Evolutionary conservation across 257 asterid species (phyloP), one percentile per base, ranked within the genome.

Genomic region (Galeopsis tetrahit): DNA sequence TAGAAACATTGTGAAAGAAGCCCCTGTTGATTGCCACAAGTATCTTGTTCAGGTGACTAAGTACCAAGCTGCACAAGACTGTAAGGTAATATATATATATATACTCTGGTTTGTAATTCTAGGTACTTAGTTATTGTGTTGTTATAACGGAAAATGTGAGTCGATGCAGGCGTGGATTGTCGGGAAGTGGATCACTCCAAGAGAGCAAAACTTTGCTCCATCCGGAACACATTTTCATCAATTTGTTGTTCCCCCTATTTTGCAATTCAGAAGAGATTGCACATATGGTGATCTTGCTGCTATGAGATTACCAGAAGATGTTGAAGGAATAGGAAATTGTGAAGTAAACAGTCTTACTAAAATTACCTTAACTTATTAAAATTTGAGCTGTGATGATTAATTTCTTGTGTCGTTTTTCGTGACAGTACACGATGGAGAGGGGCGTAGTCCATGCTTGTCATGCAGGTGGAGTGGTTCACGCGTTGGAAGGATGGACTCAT

Each of bases 391-490:
- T 21, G 3, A 11, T 33, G 33, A 32, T 35, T 31, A 21, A 21
- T 21, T 44, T 43, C 10, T 46, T 10, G 56, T 28, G 40, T 8
- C 1, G 46, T 17, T 15, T 14, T 21, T 14, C 7, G 5, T 28
- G 40, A 72, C 78, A 94, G 98, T 94, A 94, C 57, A 89, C 97
- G 4, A 91, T 94, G 98, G 96, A 82, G 21, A 85, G 98, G 81
- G 97, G 98, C 34, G 95, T 91, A n/a, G 97, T 93, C 21, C 98
- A 93, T 58, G 98, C 98, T 6, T 93, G 98, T 70, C 98, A 93
- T 57, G 98, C 97, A 0, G 98, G 98, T 1, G 98, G 98, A 2
- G 91, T 83, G 4, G 94, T 92, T 39, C 98, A 93, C 46, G 79
- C 82, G 1, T 66, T 93, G 70, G 98, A 93, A 85, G 96, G 95